Conservation (phyloP, 1,139 yeast species). For the Candida pseudocylindracea region DNA sequence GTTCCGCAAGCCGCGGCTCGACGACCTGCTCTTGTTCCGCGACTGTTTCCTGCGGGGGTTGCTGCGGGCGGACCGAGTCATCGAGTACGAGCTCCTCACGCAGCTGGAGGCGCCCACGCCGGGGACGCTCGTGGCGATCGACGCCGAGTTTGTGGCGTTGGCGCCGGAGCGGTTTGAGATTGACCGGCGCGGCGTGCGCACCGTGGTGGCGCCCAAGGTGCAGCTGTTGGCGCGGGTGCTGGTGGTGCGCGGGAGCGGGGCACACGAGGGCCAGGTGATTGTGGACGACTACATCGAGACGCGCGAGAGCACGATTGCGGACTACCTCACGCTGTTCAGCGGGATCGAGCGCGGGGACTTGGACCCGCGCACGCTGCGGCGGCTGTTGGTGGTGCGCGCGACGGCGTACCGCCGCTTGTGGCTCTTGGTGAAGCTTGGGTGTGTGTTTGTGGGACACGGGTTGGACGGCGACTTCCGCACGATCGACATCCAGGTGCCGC, state of each 20-base stretch:
- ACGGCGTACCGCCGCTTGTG: slow-evolving; percentile 77
- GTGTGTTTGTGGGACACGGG: slow-evolving; percentile 92
- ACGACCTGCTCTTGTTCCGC: slow-evolving; percentile 44
- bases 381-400: slow-evolving; percentile 58
- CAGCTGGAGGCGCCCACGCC: slow-evolving; percentile 45
- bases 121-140: slow-evolving; percentile 75
- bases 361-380: slow-evolving; percentile 43
- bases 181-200: slow-evolving; percentile 38
- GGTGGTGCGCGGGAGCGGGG: slow-evolving; percentile 57
- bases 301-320: slow-evolving; percentile 37
- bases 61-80: slow-evolving; percentile 12
- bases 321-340: slow-evolving; percentile 74
- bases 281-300: slow-evolving; percentile 86
- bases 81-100: slow-evolving; percentile 44
- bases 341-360: slow-evolving; percentile 90
- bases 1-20: slow-evolving; percentile 5
- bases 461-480: slow-evolving; percentile 79
- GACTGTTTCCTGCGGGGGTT: slow-evolving; percentile 56
- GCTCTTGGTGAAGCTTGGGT: slow-evolving; percentile 73
- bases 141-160: slow-evolving; percentile 85
- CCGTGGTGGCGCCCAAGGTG: slow-evolving; percentile 51
- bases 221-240: slow-evolving; percentile 78
- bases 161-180: slow-evolving; percentile 69
- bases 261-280: slow-evolving; percentile 51
- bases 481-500: slow-evolving; percentile 78